phyloP scores from a whole-genome alignment of 2,329 filamentous ascomycete genomes.

The Xylariomycetidae sp. region DNA sequence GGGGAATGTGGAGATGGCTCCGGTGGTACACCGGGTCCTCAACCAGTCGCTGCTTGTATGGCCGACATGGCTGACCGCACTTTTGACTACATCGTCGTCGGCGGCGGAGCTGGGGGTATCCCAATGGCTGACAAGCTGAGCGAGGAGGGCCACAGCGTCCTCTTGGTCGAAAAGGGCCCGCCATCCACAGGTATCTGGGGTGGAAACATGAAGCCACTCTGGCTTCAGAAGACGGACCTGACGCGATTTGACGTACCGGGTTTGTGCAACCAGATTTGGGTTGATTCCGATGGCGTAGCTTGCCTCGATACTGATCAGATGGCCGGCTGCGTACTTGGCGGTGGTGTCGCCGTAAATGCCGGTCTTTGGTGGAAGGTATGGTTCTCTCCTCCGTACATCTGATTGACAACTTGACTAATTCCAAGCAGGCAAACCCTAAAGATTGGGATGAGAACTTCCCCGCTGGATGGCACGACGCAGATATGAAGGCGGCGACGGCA shows the following conservation, averaged over 20 bases:
- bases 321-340: slow-evolving; percentile 69
- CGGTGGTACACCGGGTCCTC: slow-evolving; percentile 13
- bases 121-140: slow-evolving; percentile 57
- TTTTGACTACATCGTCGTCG: slow-evolving; percentile 60
- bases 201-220: slow-evolving; percentile 52
- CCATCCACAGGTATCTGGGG: slow-evolving; percentile 61
- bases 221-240: slow-evolving; percentile 53
- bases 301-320: slow-evolving; percentile 68
- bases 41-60: slow-evolving; percentile 13
- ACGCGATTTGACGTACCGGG: slow-evolving; percentile 70
- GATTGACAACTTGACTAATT: slow-evolving; percentile 1
- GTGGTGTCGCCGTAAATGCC: slow-evolving; percentile 63
- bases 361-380: slow-evolving; percentile 61
- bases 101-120: slow-evolving; percentile 57
- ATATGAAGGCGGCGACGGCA: slow-evolving; percentile 54
- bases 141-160: slow-evolving; percentile 59
- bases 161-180: slow-evolving; percentile 58
- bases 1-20: slow-evolving; percentile 27
- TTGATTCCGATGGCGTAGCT: slow-evolving; percentile 57
- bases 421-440: slow-evolving; percentile 47
- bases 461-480: slow-evolving; percentile 61
- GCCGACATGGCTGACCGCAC: slow-evolving; percentile 30
- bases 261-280: slow-evolving; percentile 68
- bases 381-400: not conserved
- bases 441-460: slow-evolving; percentile 75